Conservation (phyloP, 148 eudicot genomes). For the Hydrangea macrophylla region DNA sequence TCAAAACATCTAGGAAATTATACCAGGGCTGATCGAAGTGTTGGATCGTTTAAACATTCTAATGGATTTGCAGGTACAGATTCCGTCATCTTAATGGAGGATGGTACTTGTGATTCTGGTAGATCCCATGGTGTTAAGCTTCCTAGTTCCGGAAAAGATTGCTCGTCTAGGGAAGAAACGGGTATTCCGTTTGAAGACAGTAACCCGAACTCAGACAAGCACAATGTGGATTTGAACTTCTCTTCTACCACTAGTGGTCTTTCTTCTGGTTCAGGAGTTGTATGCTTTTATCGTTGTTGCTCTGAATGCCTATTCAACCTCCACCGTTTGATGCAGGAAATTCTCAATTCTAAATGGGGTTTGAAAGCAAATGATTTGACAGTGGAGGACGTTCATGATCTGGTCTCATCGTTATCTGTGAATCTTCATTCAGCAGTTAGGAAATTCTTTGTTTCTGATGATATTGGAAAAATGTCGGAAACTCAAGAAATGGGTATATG, state of each 20-base stretch:
- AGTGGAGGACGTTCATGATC: slow-evolving; percentile 71
- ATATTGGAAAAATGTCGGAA: slow-evolving; percentile 14
- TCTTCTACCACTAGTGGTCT: slow-evolving; percentile 12
- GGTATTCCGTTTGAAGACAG: slow-evolving; percentile 18
- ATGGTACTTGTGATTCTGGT: slow-evolving; percentile 21
- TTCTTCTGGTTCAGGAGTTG: slow-evolving; percentile 25
- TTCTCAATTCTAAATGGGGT: slow-evolving; percentile 39
- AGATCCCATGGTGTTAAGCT: slow-evolving; percentile 13
- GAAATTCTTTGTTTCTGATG: slow-evolving; percentile 30
- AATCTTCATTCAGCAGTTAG: slow-evolving; percentile 55
- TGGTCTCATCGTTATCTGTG: slow-evolving; percentile 54
- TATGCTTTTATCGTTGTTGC: slow-evolving; percentile 68
- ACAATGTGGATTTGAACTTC: slow-evolving; percentile 11
- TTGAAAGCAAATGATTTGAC: slow-evolving; percentile 35
- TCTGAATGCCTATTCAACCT: slow-evolving; percentile 51
- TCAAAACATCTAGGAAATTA: slow-evolving; percentile 20
- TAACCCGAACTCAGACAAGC: slow-evolving; percentile 15
- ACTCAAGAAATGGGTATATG: slow-evolving; percentile 23
- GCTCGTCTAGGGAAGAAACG: slow-evolving; percentile 17
- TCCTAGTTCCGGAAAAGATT: slow-evolving; percentile 16
- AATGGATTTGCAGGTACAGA: slow-evolving; percentile 33
- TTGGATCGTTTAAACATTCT: slow-evolving; percentile 24
- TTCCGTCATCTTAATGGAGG: slow-evolving; percentile 17
- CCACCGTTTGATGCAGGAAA: slow-evolving; percentile 35
- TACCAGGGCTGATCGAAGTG: slow-evolving; percentile 14